phyloP scores from a whole-genome alignment of 2,329 filamentous ascomycete genomes.

The Chrysosporium queenslandicum region DNA sequence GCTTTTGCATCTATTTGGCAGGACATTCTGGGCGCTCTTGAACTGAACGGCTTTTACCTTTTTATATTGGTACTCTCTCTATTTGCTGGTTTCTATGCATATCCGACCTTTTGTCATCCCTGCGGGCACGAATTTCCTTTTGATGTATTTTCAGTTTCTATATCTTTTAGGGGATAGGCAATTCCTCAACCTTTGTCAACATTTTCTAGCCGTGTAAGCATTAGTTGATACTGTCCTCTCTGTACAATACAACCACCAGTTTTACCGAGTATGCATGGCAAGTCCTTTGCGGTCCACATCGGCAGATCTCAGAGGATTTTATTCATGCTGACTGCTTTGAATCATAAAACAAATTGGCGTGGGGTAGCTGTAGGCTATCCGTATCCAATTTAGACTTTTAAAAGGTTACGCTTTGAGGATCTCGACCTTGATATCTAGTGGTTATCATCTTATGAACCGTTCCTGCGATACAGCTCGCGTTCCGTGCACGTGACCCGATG shows the following conservation, averaged over 20 bases:
- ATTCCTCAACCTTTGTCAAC: not conserved
- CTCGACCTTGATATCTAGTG: too few species aligned
- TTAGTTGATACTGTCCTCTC: not conserved
- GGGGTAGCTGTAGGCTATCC: too few species aligned
- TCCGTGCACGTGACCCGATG: constrained; percentile 1
- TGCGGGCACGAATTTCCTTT: constrained; percentile 8
- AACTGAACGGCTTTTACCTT: not conserved
- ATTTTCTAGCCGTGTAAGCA: not conserved
- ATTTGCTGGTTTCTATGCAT: not conserved
- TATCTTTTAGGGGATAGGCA: not conserved
- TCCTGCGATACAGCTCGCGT: too few species aligned
- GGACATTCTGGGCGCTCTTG: constrained; percentile 3
- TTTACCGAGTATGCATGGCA: too few species aligned
- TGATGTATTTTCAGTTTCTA: not conserved
- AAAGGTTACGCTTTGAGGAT: too few species aligned
- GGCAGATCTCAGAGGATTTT: too few species aligned
- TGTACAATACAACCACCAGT: not conserved
- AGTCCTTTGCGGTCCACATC: too few species aligned
- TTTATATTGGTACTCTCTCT: not conserved
- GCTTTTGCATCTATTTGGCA: not conserved
- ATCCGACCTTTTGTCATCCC: constrained; percentile 1
- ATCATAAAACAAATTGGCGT: too few species aligned
- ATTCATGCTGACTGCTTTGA: too few species aligned
- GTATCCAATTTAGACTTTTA: too few species aligned
- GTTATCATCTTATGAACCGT: too few species aligned